Percentiles rank a stretch among this genome's conserved stretches.
Evolutionary conservation across 805 yeast species (phyloP).

Genomic region (Maudiozyma bulderi): DNA sequence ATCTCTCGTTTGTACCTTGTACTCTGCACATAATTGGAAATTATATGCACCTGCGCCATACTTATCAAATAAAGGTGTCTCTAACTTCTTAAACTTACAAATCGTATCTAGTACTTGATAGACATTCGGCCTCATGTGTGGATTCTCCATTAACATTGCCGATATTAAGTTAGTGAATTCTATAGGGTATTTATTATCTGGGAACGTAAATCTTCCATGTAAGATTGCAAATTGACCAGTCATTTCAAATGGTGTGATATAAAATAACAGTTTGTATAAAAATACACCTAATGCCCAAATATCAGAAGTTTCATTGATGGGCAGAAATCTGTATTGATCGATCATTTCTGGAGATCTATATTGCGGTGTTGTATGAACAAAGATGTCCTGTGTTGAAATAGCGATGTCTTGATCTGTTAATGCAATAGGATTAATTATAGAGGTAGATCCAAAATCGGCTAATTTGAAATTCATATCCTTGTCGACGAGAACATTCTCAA

Average conservation of each 20-base stretch:
- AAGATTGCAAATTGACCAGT: conserved; percentile 79
- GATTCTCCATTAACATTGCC: conserved; percentile 75
- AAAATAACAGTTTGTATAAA: conserved; percentile 80
- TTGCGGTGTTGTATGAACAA: conserved; percentile 91
- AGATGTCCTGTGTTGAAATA: conserved; percentile 70
- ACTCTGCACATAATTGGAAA: conserved; percentile 45
- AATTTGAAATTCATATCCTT: conserved; percentile 60
- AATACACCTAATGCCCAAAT: conserved; percentile 96
- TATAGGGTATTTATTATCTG: conserved; percentile 62
- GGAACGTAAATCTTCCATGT: conserved; percentile 75
- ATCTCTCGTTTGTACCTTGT: conserved; percentile 32
- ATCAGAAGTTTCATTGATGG: conserved; percentile 86
- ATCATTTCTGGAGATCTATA: conserved; percentile 95
- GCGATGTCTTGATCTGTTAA: conserved; percentile 72
- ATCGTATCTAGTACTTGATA: conserved; percentile 65
- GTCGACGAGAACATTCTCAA: conserved; percentile 86
- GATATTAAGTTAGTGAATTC: conserved; percentile 66
- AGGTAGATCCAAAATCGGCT: conserved; percentile 90
- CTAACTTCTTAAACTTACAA: conserved; percentile 48
- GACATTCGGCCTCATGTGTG: conserved; percentile 73
- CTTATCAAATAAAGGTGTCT: conserved; percentile 39
- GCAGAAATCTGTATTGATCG: conserved; percentile 70
- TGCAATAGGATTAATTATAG: conserved; percentile 39
- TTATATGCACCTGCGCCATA: conserved; percentile 44
- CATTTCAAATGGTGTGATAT: conserved; percentile 86